These are phyloP conservation scores for Tulasnella sp. DNA, from an alignment of 768 basidiomycete genomes.

Conservation along the genomic window DNA sequence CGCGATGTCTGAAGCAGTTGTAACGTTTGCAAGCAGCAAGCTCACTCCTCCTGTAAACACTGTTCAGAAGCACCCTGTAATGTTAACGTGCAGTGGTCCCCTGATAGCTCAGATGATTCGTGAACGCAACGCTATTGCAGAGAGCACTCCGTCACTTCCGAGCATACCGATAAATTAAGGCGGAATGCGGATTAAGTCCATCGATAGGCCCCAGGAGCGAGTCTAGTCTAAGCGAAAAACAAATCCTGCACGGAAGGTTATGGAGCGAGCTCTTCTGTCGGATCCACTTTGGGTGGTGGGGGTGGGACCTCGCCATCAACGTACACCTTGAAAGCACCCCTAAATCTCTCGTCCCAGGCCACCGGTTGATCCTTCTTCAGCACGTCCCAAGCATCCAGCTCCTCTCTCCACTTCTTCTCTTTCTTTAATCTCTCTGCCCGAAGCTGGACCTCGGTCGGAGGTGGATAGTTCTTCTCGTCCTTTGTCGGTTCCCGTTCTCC, in stretches of 20 bases:
- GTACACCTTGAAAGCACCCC: constrained; percentile 48
- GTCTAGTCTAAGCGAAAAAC: not conserved
- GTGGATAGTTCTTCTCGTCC: constrained; percentile 64
- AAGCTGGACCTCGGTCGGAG: constrained; percentile 79
- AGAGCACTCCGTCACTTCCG: too few relatives aligned
- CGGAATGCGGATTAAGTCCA: too few relatives aligned
- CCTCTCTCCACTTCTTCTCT: constrained; percentile 73
- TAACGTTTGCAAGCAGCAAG: too few relatives aligned
- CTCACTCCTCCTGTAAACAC: too few relatives aligned
- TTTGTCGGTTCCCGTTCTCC: constrained; percentile 75
- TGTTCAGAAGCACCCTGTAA: too few relatives aligned
- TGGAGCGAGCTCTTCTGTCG: too few relatives aligned
- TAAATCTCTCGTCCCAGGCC: constrained; percentile 68
- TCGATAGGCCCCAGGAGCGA: too few relatives aligned
- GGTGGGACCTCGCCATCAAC: constrained; percentile 19
- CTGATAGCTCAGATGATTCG: too few relatives aligned
- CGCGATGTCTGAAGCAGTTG: too few relatives aligned
- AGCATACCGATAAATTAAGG: too few relatives aligned
- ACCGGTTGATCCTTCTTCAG: constrained; percentile 50
- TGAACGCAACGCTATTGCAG: too few relatives aligned
- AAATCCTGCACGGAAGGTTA: not conserved
- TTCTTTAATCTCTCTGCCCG: constrained; percentile 79
- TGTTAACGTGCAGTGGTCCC: too few relatives aligned
- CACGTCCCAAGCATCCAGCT: constrained; percentile 68
- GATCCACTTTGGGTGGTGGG: not conserved